A percentile compares a stretch with the other conserved stretches of the same genome.
phyloP scores from a whole-genome alignment of 1,139 yeast species.

The Debaryomyces coudertii region DNA sequence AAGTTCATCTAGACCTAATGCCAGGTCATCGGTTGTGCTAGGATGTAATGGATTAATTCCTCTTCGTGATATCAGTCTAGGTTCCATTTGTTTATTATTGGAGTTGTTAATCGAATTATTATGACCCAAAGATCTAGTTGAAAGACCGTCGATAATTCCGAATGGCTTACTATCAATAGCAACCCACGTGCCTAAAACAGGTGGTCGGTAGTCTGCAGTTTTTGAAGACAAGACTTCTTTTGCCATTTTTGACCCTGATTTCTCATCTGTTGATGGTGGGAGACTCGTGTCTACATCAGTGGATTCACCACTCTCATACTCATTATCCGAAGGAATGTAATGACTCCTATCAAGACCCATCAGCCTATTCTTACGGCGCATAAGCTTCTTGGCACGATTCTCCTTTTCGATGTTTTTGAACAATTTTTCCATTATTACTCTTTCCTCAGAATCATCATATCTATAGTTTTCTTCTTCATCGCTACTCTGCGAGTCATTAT shows the following conservation, averaged over 20 bases:
- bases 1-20: conserved; percentile 80
- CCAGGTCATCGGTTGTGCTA: conserved; percentile 53
- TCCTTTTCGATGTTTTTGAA: conserved; percentile 24
- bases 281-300: conserved; percentile 86
- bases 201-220: conserved; percentile 85
- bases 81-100: conserved; percentile 15
- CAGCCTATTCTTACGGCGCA: conserved; percentile 21
- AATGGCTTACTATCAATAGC: conserved; percentile 79
- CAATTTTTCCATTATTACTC: conserved; percentile 15
- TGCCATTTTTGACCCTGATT: conserved; percentile 72
- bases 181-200: conserved; percentile 90
- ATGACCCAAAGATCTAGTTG: conserved; percentile 69
- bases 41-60: conserved; percentile 20
- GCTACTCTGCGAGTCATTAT: conserved; percentile 38
- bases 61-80: conserved; percentile 28
- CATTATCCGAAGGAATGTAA: conserved; percentile 25
- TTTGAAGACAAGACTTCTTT: conserved; percentile 89
- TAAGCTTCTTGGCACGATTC: conserved; percentile 13
- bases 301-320: conserved; percentile 70
- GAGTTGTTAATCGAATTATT: conserved; percentile 1
- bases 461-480: conserved; percentile 37
- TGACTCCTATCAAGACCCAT: conserved; percentile 15
- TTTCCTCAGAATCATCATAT: conserved; percentile 12
- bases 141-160: conserved; percentile 91
- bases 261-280: conserved; percentile 57